Evolutionary conservation across 192 early-diverging fungal genomes (phyloP), one percentile per base, ranked within the genome.

Genomic region (Coemansia sp.): DNA sequence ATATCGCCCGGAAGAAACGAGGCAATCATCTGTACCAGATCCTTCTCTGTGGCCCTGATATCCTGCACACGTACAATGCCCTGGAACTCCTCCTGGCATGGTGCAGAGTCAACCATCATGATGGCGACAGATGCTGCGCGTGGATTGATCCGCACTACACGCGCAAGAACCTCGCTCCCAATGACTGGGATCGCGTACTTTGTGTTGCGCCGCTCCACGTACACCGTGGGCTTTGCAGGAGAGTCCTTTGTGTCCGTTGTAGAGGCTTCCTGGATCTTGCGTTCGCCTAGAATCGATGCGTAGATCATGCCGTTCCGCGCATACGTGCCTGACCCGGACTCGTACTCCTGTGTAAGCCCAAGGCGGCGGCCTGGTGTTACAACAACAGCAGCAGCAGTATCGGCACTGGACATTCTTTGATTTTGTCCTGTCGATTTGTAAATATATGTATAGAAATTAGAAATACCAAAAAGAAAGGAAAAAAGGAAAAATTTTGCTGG

Each of bases 1-100:
- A 99, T 91, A 58, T 99, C 97, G 10, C 95, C 96, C 2, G 95
- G 97, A 38, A 93, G 77, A 78, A 94, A 99, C 34, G 89, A 91
- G 37, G 85, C 83, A 73, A 90, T 87, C 62, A 99, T 94, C 72
- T 92, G 90, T 44, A 97, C 90, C 65, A 92, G 90, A 66, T 99
- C 97, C 62, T 89, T 91, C 59, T 99, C 95, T 0, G 96, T 95
- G 17, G 92, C 92, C 17, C 97, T 75, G 3, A 99, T 90, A 73
- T 98, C 95, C 78, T 97, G 94, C n/a, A 87, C 83, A 66, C 92
- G 81, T 29, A 99, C 92, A 34, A 90, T 84, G 42, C 96, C 97
- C 70, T 88, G 86, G 57, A 96, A 98, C 67, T 93, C 92, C 64
- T 95, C 92, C 57, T 82, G 82, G 67, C 87, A 89, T 0, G 93